phyloP scores from a whole-genome alignment of 805 yeast species.

The Pichia ethanolica region DNA sequence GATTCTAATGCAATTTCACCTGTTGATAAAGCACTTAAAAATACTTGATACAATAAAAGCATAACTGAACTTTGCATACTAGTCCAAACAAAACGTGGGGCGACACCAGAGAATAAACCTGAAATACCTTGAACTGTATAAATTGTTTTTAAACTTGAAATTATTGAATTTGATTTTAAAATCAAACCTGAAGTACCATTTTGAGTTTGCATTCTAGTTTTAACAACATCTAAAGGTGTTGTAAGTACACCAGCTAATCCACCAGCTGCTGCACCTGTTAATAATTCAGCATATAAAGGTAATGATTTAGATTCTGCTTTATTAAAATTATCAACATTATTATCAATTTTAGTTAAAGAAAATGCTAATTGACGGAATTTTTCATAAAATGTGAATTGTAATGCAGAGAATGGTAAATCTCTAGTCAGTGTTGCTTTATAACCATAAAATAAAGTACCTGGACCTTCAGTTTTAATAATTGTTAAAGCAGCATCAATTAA shows the following conservation, averaged over 20 bases:
- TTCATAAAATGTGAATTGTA: conserved; percentile 95
- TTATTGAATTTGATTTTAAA: conserved; percentile 37
- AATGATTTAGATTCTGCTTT: conserved; percentile 20
- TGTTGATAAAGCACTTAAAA: conserved; percentile 45
- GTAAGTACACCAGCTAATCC: conserved; percentile 85
- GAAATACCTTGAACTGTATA: conserved; percentile 66
- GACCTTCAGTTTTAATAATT: conserved; percentile 65
- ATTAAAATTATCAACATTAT: not conserved
- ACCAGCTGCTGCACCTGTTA: conserved; percentile 94
- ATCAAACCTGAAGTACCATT: conserved; percentile 24
- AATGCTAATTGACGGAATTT: conserved; percentile 61
- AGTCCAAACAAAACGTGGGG: conserved; percentile 96
- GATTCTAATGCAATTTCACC: conserved; percentile 15
- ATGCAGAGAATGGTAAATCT: conserved; percentile 91
- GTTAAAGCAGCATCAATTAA: conserved; percentile 61
- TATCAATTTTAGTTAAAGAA: conserved; percentile 13
- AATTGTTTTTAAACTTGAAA: conserved; percentile 45
- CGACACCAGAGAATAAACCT: conserved; percentile 90
- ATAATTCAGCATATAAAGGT: conserved; percentile 54
- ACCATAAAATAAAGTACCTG: conserved; percentile 72
- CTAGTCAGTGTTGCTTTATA: conserved; percentile 89
- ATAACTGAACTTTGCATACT: conserved; percentile 90
- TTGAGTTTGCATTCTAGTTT: conserved; percentile 90
- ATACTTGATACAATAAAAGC: conserved; percentile 79
- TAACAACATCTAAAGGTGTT: conserved; percentile 87